Base-by-base conservation (phyloP, 371 early-diverging fungal genomes). In the Mortierella sp. region DNA sequence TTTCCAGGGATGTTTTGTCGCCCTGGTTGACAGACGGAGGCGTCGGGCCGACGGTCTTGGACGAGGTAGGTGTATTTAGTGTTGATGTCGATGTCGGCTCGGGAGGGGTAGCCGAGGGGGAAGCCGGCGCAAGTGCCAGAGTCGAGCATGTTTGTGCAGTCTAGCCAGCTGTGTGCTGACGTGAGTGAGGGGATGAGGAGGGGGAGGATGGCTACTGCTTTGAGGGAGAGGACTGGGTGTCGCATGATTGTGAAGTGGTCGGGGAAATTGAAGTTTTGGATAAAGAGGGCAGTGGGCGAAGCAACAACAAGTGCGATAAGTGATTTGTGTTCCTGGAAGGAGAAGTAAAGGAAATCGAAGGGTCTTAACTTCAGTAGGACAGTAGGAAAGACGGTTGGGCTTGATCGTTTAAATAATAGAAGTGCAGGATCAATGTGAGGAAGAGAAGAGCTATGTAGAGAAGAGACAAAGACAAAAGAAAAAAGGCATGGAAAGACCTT, bases 101-200 rank as follows among this genome's bases (percentile, higher is more conserved):
- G 88, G 0, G 91, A 89, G 1, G 90, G 90, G 73, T 93, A 93
- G 12, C 93, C 91, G 0, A 77, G 74, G 27, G 87, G 87, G 55
- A 46, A 88, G 0, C 86, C 86, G 11, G 72, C 81, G 54, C 88
- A 85, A 41, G 48, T 46, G 11, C 82, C 83, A 18, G 78, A 78
- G 1, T 71, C 75, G 6, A 78, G 74, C 78, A 80, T 78, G 46
- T 88, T 80, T 38, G 81, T 71, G 70, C 88, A 88, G 58, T 85
- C 86, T 1, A 88, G 79, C 85, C 86, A 88, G 32, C 79, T 81
- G 72, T 85, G 86, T 4, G 83, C 87, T 7, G 60, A 63, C 0
- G 72, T 60, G 35, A 68, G 1, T 24, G 75, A 55, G 5, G 70
- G 56, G 27, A 81, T 32, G n/a, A 78, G 10, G 35, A 74, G 71